phyloP scores from a whole-genome alignment of 768 basidiomycete genomes.

The Scleroderma citrinum region DNA sequence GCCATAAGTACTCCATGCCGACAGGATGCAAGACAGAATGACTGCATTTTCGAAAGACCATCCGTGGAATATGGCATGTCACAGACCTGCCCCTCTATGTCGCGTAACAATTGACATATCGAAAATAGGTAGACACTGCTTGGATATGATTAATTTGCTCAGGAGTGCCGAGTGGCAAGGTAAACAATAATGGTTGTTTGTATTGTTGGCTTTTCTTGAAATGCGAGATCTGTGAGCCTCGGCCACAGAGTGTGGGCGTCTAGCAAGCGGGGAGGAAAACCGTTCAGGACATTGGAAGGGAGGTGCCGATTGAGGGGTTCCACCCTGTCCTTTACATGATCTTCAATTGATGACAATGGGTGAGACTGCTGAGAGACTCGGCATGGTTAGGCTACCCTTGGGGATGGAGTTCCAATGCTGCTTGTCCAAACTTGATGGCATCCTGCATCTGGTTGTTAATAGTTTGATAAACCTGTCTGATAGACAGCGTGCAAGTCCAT shows the following conservation, averaged over 20 bases:
- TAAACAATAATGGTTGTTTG: background rate
- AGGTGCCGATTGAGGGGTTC: too few species aligned
- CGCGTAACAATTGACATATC: background rate
- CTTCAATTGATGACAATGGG: too few species aligned
- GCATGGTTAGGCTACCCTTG: background rate
- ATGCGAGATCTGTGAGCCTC: background rate
- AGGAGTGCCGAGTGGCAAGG: background rate
- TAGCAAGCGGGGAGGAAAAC: background rate
- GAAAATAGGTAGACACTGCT: background rate
- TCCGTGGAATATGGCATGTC: background rate
- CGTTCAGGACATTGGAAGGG: background rate
- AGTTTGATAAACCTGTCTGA: background rate
- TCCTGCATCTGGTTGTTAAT: background rate
- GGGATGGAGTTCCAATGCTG: background rate
- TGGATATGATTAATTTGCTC: background rate
- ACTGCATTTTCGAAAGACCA: background rate
- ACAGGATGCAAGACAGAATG: background rate
- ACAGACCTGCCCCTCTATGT: background rate
- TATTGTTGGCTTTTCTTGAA: background rate
- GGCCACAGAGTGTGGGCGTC: background rate
- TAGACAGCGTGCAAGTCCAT: background rate
- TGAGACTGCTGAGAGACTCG: background rate
- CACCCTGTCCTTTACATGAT: too few species aligned
- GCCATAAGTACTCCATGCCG: background rate
- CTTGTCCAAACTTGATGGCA: background rate